These are phyloP conservation scores for Colletotrichum sp. DNA, from an alignment of 2,329 filamentous ascomycete genomes.

Conservation along the genomic window DNA sequence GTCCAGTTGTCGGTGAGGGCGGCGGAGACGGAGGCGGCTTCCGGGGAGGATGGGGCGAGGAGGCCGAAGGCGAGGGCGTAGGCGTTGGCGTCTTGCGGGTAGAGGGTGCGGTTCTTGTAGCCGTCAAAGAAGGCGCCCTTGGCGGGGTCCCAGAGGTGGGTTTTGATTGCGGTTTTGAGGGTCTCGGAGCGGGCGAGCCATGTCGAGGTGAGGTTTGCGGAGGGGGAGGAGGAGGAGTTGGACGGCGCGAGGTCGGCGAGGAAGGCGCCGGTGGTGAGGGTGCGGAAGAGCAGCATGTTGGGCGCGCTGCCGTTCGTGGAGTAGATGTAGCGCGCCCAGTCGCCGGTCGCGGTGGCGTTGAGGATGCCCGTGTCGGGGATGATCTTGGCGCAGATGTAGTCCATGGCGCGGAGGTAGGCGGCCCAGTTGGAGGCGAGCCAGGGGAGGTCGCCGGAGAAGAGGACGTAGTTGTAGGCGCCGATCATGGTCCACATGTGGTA, in stretches of 20 bases:
- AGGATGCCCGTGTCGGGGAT: conserved; percentile 32
- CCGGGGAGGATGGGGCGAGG: conserved; percentile 33
- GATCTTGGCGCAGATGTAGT: conserved; percentile 29
- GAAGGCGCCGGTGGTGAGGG: conserved; percentile 54
- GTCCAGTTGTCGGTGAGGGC: conserved; percentile 58
- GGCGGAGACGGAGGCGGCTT: conserved; percentile 44
- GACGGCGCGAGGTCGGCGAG: conserved; percentile 52
- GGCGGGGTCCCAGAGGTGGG: conserved; percentile 50
- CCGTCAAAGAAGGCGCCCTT: conserved; percentile 61
- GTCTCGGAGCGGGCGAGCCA: conserved; percentile 45
- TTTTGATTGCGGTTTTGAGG: conserved; percentile 50
- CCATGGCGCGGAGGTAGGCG: conserved; percentile 33
- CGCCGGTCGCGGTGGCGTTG: conserved; percentile 52
- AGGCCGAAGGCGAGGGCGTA: conserved; percentile 57
- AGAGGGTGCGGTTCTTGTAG: conserved; percentile 51
- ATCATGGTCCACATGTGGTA: conserved; percentile 51
- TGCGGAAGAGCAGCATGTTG: conserved; percentile 59
- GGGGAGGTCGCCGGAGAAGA: conserved; percentile 40
- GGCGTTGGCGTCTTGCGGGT: conserved; percentile 66
- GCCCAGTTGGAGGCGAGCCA: conserved; percentile 31
- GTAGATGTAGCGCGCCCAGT: conserved; percentile 57
- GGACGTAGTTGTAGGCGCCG: conserved; percentile 59
- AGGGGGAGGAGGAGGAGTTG: conserved; percentile 38
- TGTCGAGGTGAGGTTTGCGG: conserved; percentile 34
- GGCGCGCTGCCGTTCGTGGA: conserved; percentile 46